phyloP scores from a whole-genome alignment of 2,329 filamentous ascomycete genomes.

The Penicillium sp. region DNA sequence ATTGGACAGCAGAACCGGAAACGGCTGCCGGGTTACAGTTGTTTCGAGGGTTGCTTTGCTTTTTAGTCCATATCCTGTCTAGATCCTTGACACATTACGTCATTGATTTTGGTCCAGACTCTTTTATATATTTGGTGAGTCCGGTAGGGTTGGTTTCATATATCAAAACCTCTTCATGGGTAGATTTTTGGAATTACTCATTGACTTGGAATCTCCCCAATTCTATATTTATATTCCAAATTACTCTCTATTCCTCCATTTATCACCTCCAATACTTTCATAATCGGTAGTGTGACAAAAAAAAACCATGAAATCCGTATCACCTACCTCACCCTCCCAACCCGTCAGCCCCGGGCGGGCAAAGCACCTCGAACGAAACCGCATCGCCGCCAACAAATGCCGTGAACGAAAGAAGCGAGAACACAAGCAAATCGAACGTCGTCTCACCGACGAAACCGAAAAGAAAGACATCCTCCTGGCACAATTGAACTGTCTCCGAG shows the following conservation, averaged over 20 bases:
- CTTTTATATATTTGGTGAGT: background rate
- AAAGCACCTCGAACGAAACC: constrained; percentile 24
- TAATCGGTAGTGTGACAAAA: background rate
- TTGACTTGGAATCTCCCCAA: background rate
- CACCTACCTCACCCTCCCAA: background rate
- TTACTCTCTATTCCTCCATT: background rate
- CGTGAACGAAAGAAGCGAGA: constrained; percentile 22
- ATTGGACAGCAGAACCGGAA: constrained; percentile 4
- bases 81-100: background rate
- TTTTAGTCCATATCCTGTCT: background rate
- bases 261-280: background rate
- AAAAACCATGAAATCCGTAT: background rate
- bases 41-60: background rate
- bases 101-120: constrained; percentile 8
- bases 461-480: constrained; percentile 19
- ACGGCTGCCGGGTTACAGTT: constrained; percentile 4
- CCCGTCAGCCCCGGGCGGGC: constrained; percentile 7
- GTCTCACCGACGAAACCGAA: constrained; percentile 15
- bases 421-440: constrained; percentile 18
- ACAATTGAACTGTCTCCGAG: constrained; percentile 14
- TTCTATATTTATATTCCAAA: background rate
- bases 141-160: background rate
- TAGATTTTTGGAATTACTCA: background rate
- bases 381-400: constrained; percentile 25
- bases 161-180: background rate